Evolutionary conservation across 2,329 filamentous ascomycete genomes (phyloP).

Genomic region (Alternaria sp.): DNA sequence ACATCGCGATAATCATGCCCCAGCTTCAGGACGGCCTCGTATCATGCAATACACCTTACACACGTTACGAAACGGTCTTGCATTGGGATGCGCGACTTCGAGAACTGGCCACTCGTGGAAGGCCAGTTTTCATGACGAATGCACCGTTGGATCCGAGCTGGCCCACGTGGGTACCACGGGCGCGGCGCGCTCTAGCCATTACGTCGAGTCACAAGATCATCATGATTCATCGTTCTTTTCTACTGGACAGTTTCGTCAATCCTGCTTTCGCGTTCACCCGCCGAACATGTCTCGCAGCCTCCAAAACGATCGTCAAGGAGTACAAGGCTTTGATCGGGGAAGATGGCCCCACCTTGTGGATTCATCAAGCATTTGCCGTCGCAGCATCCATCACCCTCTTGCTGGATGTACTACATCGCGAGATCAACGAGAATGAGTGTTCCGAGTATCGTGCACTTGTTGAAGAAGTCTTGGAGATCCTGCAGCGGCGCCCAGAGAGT

Average conservation of each 20-base stretch:
- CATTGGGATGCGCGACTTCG: slow-evolving; percentile 45
- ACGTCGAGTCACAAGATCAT: slow-evolving; percentile 41
- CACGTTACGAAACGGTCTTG: slow-evolving; percentile 48
- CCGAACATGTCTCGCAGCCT: slow-evolving; percentile 47
- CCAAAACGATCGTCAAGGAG: slow-evolving; percentile 48
- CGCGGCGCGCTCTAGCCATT: slow-evolving; percentile 4
- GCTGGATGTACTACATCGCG: background rate
- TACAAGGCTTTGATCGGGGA: slow-evolving; percentile 40
- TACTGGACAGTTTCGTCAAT: slow-evolving; percentile 45
- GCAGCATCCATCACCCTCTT: background rate
- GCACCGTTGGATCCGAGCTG: slow-evolving; percentile 36
- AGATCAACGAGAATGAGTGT: background rate
- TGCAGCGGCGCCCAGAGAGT: background rate
- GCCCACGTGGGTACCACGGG: slow-evolving; percentile 44
- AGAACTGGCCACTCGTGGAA: slow-evolving; percentile 34
- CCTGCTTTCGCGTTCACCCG: slow-evolving; percentile 45
- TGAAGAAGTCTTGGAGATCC: background rate
- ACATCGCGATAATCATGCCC: slow-evolving; percentile 47
- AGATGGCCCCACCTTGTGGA: slow-evolving; percentile 47
- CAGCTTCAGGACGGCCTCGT: slow-evolving; percentile 44
- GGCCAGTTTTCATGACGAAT: slow-evolving; percentile 41
- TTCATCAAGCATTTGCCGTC: slow-evolving; percentile 46
- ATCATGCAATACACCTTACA: slow-evolving; percentile 45
- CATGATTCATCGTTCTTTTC: slow-evolving; percentile 50
- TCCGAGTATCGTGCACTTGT: background rate